Base-by-base conservation (phyloP, 2,329 filamentous ascomycete genomes). In the Delphinella strobiligena region DNA sequence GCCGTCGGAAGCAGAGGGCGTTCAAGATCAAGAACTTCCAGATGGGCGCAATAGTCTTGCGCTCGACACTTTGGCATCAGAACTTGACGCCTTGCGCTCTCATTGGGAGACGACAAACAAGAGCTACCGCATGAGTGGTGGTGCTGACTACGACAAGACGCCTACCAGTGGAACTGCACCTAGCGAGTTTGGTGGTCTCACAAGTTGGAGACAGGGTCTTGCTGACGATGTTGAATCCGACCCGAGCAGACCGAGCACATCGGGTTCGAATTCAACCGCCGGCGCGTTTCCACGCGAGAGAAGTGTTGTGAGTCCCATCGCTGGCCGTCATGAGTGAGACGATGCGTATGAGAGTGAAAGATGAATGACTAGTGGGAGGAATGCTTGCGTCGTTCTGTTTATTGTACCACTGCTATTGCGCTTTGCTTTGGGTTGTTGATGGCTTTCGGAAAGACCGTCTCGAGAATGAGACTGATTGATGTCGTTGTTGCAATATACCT, bases 31-130 rank as follows among this genome's bases (percentile, higher is more conserved):
- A 2, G 39, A 41, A 29, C 24, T 5, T 8, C 61, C 24, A 29
- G 59, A 50, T 39, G 50, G 58, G 43, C 72, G 77, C 36, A 77
- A 75, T 38, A 78, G 73, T 1, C 66, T 79, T 49, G 89, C 88
- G 3, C 72, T 98, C 15, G 91, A 98, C 61, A 91, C 81, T 47
- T 74, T 98, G 17, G 89, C 91, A 9, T 86, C 77, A 47, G 41
- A 98, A 64, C 76, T 98, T 5, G 91, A 98, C 58, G 82, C 84
- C 10, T 70, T 98, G 35, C 78, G 89, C 38, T 84, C 71, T 38
- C 88, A 95, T 53, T 98, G 91, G 91, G 87, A 96, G 63, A 85
- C 81, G 30, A 94, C 87, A 10, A 95, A 89, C 64, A 91, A 93
- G 61, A 93, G 85, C 53, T 95, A 96, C 60, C 81, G 91, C 17